Percentiles rank a stretch among this genome's conserved stretches.
Evolutionary conservation across 768 basidiomycete genomes (phyloP).

Genomic region (Russula griseocarnosa): DNA sequence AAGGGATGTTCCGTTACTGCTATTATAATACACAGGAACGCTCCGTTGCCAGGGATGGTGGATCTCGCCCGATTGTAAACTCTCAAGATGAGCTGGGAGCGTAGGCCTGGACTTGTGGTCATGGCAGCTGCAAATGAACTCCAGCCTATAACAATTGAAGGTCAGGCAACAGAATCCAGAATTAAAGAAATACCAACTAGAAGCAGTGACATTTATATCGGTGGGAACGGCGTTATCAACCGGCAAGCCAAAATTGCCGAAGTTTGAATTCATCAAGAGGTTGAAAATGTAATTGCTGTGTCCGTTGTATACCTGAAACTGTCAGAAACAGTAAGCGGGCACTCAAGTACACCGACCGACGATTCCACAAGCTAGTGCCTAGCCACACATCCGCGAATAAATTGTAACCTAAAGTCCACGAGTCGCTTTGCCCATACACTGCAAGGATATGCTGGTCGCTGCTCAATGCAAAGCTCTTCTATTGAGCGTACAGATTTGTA

Average conservation of each 20-base stretch:
- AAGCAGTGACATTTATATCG: not conserved
- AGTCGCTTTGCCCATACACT: slow-evolving; percentile 27
- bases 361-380: slow-evolving; percentile 47
- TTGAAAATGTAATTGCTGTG: slow-evolving; percentile 13
- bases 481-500: slow-evolving; percentile 2
- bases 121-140: slow-evolving; percentile 18
- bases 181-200: not conserved
- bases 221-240: slow-evolving; percentile 1
- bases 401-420: slow-evolving; percentile 62
- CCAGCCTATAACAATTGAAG: slow-evolving; percentile 8
- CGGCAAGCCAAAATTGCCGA: slow-evolving; percentile 17
- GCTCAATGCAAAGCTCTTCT: slow-evolving; percentile 5
- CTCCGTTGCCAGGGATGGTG: not conserved
- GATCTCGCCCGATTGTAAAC: slow-evolving; percentile 1
- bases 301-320: slow-evolving; percentile 11
- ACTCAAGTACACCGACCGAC: slow-evolving; percentile 16
- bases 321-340: not conserved
- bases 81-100: slow-evolving; percentile 6
- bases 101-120: not conserved
- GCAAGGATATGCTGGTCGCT: slow-evolving; percentile 9
- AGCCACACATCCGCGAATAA: slow-evolving; percentile 58
- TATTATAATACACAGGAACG: slow-evolving; percentile 10
- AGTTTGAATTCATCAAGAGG: not conserved
- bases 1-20: not conserved
- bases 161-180: not conserved